Conservation (phyloP, 2,329 filamentous ascomycete species). For the Fusarium chlamydosporum region DNA sequence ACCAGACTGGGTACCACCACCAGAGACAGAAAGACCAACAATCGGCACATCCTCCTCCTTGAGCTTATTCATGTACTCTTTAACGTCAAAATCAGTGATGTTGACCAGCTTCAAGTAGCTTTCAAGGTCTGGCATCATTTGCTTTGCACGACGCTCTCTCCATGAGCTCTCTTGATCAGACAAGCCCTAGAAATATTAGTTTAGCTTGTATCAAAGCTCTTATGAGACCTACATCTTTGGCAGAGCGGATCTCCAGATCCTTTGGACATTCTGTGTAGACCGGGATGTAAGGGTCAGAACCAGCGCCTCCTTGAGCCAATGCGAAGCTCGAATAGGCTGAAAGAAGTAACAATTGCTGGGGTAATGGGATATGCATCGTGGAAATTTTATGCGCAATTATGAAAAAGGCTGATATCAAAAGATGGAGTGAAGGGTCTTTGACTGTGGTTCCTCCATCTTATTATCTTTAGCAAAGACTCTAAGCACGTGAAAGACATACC, state of each 20-base stretch:
- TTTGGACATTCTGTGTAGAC: slow-evolving; percentile 33
- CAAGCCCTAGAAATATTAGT: slow-evolving; percentile 36
- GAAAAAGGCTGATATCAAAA: too few species aligned
- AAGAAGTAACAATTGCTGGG: background rate
- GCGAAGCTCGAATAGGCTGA: background rate
- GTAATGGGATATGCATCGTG: slow-evolving; percentile 7
- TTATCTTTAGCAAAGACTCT: background rate
- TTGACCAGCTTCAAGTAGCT: slow-evolving; percentile 45
- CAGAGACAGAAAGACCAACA: slow-evolving; percentile 49
- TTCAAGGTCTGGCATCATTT: slow-evolving; percentile 40
- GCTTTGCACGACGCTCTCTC: slow-evolving; percentile 38
- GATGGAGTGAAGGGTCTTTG: background rate
- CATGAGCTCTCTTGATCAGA: slow-evolving; percentile 45
- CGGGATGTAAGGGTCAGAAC: slow-evolving; percentile 36
- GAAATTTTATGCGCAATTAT: rapidly evolving
- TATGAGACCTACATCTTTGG: slow-evolving; percentile 7
- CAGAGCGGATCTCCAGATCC: slow-evolving; percentile 23
- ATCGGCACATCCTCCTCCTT: slow-evolving; percentile 41
- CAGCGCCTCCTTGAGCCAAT: slow-evolving; percentile 5
- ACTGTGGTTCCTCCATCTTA: background rate
- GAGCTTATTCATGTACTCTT: slow-evolving; percentile 41
- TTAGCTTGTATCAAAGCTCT: rapidly evolving
- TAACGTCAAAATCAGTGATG: slow-evolving; percentile 44
- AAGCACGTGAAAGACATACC: slow-evolving; percentile 2
- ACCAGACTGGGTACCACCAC: slow-evolving; percentile 51